These are phyloP conservation scores for Sporothrix schenckii DNA, from an alignment of 2,329 filamentous ascomycete species.

Conservation along the genomic window DNA sequence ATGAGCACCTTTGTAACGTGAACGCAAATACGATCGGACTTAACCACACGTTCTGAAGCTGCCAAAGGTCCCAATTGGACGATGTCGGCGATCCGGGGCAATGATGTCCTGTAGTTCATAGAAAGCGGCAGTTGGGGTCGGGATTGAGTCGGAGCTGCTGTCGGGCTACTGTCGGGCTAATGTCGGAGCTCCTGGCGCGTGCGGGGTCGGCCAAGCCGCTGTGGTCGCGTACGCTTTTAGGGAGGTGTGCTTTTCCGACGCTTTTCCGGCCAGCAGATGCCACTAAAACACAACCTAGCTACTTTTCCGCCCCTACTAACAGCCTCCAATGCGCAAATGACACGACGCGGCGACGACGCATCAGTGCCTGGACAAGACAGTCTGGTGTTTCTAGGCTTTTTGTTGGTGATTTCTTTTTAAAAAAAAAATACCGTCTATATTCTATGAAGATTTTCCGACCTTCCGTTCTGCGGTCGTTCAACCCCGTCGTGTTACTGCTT, in stretches of 20 bases:
- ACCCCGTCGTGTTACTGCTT: not conserved
- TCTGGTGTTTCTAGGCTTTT: not conserved
- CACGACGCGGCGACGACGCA: not conserved
- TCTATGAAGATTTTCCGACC: not conserved
- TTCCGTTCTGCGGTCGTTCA: not conserved
- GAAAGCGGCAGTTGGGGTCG: not conserved
- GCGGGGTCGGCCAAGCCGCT: not conserved
- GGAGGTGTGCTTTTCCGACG: conserved; percentile 18
- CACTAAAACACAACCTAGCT: not conserved
- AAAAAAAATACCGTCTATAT: not conserved
- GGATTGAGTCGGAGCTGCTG: not conserved
- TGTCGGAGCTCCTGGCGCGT: conserved; percentile 4
- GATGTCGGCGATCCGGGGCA: conserved; percentile 21
- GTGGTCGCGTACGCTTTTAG: not conserved
- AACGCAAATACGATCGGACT: no score
- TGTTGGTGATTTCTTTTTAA: not conserved
- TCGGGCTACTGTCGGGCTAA: not conserved
- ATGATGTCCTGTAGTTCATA: not conserved
- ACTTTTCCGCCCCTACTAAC: not conserved
- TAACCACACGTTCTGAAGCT: not conserved
- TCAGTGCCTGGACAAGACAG: not conserved
- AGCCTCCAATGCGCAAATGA: not conserved
- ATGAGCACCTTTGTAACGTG: no score
- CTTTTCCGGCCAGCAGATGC: conserved; percentile 6
- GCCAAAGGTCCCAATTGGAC: not conserved